Conservation (phyloP, 495 filamentous ascomycete genomes). For the Tirmania nivea region DNA sequence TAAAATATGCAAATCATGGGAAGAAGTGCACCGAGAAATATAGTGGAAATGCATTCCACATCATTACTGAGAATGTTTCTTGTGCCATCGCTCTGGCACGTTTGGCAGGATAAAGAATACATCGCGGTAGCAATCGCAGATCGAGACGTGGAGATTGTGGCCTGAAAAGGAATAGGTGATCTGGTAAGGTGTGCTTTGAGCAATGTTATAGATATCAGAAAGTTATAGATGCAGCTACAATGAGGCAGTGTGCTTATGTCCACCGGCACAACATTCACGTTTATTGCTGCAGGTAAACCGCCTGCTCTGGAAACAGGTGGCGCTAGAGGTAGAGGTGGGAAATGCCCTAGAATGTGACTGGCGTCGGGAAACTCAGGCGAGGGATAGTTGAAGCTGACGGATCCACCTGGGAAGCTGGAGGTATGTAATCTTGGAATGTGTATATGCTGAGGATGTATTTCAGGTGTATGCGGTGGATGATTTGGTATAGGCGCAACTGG, state of each 20-base stretch:
- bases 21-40: conserved; percentile 2
- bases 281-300: not conserved
- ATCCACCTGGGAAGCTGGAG: not conserved
- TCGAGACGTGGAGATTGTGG: conserved; percentile 2
- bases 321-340: not conserved
- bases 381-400: not conserved
- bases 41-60: conserved; percentile 3
- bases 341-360: not conserved
- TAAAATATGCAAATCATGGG: conserved; percentile 4
- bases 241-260: no score
- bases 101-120: conserved; percentile 1
- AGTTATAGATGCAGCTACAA: conserved; percentile 2
- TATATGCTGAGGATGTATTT: not conserved
- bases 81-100: conserved; percentile 1
- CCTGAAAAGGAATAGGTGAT: conserved; percentile 2
- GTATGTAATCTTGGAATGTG: not conserved
- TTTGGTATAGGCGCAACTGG: not conserved
- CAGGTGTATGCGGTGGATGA: not conserved
- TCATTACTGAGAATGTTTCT: not conserved
- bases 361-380: not conserved
- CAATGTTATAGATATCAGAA: conserved; percentile 2
- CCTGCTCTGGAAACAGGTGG: not conserved
- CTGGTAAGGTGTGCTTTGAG: not conserved
- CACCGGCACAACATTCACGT: not conserved
- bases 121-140: conserved; percentile 1